phyloP scores from a whole-genome alignment of 2,329 filamentous ascomycete species.

The Trichophyton mentagrophytes region DNA sequence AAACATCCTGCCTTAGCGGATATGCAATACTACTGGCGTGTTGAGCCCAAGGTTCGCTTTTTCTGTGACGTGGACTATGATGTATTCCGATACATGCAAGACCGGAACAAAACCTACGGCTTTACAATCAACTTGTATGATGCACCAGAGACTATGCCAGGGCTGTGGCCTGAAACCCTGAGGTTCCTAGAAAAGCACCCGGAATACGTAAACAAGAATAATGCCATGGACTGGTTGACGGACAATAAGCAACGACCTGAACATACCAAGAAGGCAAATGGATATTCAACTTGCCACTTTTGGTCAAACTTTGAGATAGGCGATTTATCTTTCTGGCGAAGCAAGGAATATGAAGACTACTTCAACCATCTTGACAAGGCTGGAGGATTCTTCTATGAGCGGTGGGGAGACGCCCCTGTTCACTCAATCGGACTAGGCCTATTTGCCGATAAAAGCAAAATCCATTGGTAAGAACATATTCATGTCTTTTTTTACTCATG shows the following conservation, averaged over 20 bases:
- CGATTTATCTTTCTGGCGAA: slow-evolving; percentile 85
- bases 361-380: slow-evolving; percentile 90
- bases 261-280: slow-evolving; percentile 68
- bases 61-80: slow-evolving; percentile 99
- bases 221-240: slow-evolving; percentile 75
- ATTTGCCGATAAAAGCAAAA: slow-evolving; percentile 79
- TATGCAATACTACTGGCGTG: slow-evolving; percentile 91
- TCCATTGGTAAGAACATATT: slow-evolving; percentile 63
- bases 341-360: slow-evolving; percentile 83
- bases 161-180: slow-evolving; percentile 87
- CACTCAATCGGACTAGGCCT: slow-evolving; percentile 86
- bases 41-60: slow-evolving; percentile 97
- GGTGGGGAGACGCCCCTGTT: slow-evolving; percentile 95
- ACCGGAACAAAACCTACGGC: slow-evolving; percentile 97
- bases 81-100: slow-evolving; percentile 94
- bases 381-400: slow-evolving; percentile 95
- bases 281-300: slow-evolving; percentile 97
- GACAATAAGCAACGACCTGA: slow-evolving; percentile 65
- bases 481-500: background rate
- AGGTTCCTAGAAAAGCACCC: slow-evolving; percentile 82
- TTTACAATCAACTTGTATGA: slow-evolving; percentile 98
- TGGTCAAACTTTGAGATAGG: slow-evolving; percentile 99
- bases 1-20: slow-evolving; percentile 78
- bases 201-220: slow-evolving; percentile 67
- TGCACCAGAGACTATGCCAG: slow-evolving; percentile 69